These are phyloP conservation scores for Phytophthora quininea DNA, from an alignment of 352 stramenopile species.

Conservation along the genomic window DNA sequence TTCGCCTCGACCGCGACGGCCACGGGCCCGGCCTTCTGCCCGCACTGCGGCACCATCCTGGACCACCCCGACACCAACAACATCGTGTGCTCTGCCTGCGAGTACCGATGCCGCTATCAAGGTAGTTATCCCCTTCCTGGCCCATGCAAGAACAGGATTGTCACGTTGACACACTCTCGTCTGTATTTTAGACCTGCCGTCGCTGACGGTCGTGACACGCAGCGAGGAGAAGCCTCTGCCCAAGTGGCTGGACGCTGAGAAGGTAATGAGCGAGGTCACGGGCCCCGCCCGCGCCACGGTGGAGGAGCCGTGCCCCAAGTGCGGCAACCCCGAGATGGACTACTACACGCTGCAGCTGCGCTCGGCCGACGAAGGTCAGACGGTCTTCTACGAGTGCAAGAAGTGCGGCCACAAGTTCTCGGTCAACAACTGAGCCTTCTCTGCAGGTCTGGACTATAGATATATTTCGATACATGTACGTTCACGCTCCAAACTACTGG, in stretches of 20 bases:
- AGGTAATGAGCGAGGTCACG: constrained; percentile 81
- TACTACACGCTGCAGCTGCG: constrained; percentile 99
- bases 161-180: constrained; percentile 5
- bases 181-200: constrained; percentile 71
- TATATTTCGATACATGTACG: constrained; percentile 41
- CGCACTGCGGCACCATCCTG: constrained; percentile 88
- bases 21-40: constrained; percentile 86
- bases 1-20: constrained; percentile 61
- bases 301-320: constrained; percentile 98
- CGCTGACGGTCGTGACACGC: constrained; percentile 71
- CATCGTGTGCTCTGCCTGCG: constrained; percentile 87
- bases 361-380: constrained; percentile 99
- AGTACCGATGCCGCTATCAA: constrained; percentile 86
- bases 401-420: constrained; percentile 94
- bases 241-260: constrained; percentile 82
- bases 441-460: constrained; percentile 20
- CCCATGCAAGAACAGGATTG: too few relatives aligned
- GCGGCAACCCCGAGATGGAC: constrained; percentile 95
- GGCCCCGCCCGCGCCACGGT: constrained; percentile 93
- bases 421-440: constrained; percentile 80
- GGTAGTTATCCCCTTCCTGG: constrained; percentile 31
- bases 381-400: constrained; percentile 99
- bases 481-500: constrained; percentile 14
- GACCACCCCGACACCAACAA: constrained; percentile 88
- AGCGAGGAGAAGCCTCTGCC: constrained; percentile 80